Evolutionary conservation across 148 eudicot species (phyloP).

Genomic region (Limonium bicolor): DNA sequence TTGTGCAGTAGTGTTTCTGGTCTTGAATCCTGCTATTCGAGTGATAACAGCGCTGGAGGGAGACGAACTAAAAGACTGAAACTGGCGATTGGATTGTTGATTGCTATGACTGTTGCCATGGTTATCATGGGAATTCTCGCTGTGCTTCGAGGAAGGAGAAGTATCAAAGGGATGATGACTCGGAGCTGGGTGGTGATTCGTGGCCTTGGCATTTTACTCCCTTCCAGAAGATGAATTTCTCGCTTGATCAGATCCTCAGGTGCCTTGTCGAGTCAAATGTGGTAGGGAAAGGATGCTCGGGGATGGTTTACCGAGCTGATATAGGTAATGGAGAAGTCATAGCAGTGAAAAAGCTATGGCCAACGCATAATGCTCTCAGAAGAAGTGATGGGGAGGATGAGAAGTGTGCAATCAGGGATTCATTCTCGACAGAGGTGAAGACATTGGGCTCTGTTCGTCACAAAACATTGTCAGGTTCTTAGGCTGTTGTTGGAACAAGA

Average conservation of each 20-base stretch:
- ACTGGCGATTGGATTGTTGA: constrained; percentile 42
- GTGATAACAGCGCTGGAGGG: constrained; percentile 8
- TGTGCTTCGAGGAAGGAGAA: constrained; percentile 38
- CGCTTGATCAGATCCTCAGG: constrained; percentile 53
- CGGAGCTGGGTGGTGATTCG: constrained; percentile 55
- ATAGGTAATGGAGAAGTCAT: constrained; percentile 53
- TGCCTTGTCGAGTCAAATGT: constrained; percentile 63
- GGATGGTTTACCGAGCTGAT: constrained; percentile 72
- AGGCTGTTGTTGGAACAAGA: constrained; percentile 80
- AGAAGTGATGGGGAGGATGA: constrained; percentile 13
- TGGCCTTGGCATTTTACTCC: constrained; percentile 86
- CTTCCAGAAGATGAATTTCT: constrained; percentile 69
- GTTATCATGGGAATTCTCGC: constrained; percentile 60
- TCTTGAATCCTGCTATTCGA: constrained; percentile 35
- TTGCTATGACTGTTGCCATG: constrained; percentile 41
- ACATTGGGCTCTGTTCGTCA: constrained; percentile 79
- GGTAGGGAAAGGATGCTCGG: constrained; percentile 83
- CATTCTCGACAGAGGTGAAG: constrained; percentile 76
- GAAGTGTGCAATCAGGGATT: constrained; percentile 51
- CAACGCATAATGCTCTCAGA: no score
- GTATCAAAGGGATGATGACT: constrained; percentile 33
- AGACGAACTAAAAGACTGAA: constrained; percentile 34
- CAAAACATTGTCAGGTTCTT: constrained; percentile 72
- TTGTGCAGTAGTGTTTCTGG: constrained; percentile 32
- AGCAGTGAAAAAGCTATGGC: constrained; percentile 89